A percentile compares a stretch with the other conserved stretches of the same genome.
phyloP scores from a whole-genome alignment of 1,139 yeast genomes.

The Nakaseomyces glabratus region DNA sequence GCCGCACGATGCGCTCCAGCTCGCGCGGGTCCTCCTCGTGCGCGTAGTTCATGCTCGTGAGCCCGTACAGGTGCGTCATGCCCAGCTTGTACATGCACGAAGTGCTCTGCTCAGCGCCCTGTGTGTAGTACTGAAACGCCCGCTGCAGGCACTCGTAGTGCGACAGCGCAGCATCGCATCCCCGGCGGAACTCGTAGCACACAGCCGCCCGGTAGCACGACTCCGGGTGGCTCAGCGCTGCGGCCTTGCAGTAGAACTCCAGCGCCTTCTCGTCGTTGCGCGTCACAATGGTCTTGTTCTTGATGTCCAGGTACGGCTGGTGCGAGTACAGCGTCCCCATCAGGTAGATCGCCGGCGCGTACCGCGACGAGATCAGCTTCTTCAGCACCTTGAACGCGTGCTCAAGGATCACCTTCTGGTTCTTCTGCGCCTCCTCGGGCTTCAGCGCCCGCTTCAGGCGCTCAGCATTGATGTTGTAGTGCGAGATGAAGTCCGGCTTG shows the following conservation, averaged over 20 bases:
- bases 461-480: conserved; percentile 40
- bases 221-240: conserved; percentile 45
- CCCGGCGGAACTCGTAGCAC: conserved; percentile 59
- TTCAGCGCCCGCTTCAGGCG: conserved; percentile 32
- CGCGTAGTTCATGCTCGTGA: conserved; percentile 13
- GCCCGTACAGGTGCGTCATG: conserved; percentile 49
- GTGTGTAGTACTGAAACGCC: conserved; percentile 45
- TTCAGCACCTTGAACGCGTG: conserved; percentile 52
- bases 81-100: conserved; percentile 65
- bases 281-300: conserved; percentile 38
- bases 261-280: conserved; percentile 52
- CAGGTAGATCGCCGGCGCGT: conserved; percentile 46
- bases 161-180: conserved; percentile 31
- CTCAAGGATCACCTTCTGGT: conserved; percentile 45
- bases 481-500: conserved; percentile 33
- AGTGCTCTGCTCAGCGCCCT: conserved; percentile 47
- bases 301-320: conserved; percentile 27
- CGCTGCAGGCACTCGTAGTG: conserved; percentile 34
- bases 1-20: conserved; percentile 27
- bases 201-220: conserved; percentile 62
- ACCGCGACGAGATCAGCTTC: conserved; percentile 37
- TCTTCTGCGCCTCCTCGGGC: conserved; percentile 40
- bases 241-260: conserved; percentile 49
- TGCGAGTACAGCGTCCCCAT: conserved; percentile 55
- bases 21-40: conserved; percentile 29